phyloP scores from a whole-genome alignment of 495 filamentous ascomycete genomes.

The Hypomontagnella monticulosa region DNA sequence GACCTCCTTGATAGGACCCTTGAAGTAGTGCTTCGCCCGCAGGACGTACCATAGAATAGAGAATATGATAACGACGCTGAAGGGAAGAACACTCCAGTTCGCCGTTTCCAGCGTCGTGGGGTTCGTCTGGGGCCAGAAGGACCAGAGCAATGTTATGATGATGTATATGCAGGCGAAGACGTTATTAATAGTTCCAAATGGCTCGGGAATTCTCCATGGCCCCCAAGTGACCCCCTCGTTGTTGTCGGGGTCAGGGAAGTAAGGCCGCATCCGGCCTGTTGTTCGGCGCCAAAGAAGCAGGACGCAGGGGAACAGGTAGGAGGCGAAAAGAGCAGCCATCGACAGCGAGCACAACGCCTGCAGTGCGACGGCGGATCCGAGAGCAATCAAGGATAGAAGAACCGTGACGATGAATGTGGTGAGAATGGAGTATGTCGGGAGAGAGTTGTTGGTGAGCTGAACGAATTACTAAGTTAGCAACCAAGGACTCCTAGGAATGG shows the following conservation, averaged over 20 bases:
- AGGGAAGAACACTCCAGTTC: slow-evolving; percentile 61
- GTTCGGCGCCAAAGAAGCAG: slow-evolving; percentile 61
- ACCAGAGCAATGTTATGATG: slow-evolving; percentile 60
- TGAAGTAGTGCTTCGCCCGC: slow-evolving; percentile 54
- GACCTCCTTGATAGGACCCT: slow-evolving; percentile 58
- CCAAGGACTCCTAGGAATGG: no score
- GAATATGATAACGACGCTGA: slow-evolving; percentile 54
- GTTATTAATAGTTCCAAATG: slow-evolving; percentile 57
- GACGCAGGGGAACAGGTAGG: slow-evolving; percentile 58
- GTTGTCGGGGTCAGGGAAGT: slow-evolving; percentile 41
- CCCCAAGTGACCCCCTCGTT: slow-evolving; percentile 57
- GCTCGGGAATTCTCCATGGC: slow-evolving; percentile 58
- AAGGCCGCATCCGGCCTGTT: slow-evolving; percentile 48
- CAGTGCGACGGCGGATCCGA: slow-evolving; percentile 65
- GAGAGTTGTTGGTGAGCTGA: slow-evolving; percentile 43
- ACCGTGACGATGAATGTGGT: slow-evolving; percentile 58
- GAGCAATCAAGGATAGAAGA: slow-evolving; percentile 65
- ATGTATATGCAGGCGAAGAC: slow-evolving; percentile 58
- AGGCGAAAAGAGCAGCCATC: slow-evolving; percentile 52
- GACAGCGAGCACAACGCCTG: slow-evolving; percentile 61
- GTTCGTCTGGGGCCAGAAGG: slow-evolving; percentile 57
- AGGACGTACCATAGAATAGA: slow-evolving; percentile 58
- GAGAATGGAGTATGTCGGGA: slow-evolving; percentile 61
- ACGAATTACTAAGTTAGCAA: slow-evolving; percentile 21
- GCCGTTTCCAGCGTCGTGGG: slow-evolving; percentile 49